These are phyloP conservation scores for Dalbergia cultrata DNA, from an alignment of 306 rosid species.

Conservation along the genomic window DNA sequence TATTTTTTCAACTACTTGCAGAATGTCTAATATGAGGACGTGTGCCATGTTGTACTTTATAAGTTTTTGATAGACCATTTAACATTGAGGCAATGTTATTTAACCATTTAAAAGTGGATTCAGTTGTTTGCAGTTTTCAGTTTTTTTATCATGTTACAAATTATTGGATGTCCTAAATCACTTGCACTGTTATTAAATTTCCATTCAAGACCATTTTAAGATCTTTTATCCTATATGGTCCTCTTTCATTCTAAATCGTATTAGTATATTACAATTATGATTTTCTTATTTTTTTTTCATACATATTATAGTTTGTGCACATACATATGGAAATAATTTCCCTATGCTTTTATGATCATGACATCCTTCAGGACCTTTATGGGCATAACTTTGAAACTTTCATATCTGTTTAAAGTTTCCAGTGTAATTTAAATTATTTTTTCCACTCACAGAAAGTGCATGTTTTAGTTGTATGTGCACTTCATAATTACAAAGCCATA, in stretches of 20 bases:
- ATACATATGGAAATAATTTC: constrained; percentile 8
- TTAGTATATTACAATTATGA: background rate
- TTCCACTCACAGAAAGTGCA: too few relatives aligned
- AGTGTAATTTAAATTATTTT: constrained; percentile 8
- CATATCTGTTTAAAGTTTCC: constrained; percentile 10
- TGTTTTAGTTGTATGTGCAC: background rate
- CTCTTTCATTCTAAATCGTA: background rate
- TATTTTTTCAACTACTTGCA: constrained; percentile 1
- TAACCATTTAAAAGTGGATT: background rate
- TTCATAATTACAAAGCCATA: constrained; percentile 22
- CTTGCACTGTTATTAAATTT: background rate
- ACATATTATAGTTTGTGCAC: constrained; percentile 7
- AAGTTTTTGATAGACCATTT: background rate
- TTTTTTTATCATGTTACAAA: constrained; percentile 15
- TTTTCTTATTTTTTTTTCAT: constrained; percentile 27
- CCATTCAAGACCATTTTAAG: background rate
- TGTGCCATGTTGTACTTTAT: background rate
- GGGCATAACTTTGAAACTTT: constrained; percentile 13
- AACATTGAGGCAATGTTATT: constrained; percentile 8
- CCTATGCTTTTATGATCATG: background rate
- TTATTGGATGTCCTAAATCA: background rate
- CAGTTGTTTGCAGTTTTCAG: background rate
- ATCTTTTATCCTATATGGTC: background rate
- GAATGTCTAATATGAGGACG: background rate
- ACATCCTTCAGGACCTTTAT: background rate